Evolutionary conservation across 75 land plant species (phyloP), one percentile per base, ranked within the genome.

Genomic region (Chamaecyparis obtusa): DNA sequence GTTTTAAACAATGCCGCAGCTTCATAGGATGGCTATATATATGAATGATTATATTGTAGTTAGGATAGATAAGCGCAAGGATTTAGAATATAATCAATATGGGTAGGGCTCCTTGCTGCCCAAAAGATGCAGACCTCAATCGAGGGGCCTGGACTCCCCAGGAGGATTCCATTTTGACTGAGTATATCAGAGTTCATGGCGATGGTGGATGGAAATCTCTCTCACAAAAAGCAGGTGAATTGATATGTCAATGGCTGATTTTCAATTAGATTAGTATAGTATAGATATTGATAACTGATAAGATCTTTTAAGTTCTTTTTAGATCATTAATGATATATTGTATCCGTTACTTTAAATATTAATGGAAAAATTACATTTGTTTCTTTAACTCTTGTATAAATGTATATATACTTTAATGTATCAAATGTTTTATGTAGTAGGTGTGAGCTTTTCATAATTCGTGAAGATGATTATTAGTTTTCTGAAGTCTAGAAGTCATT

Each of bases 111-210:
- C 48, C 83, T 41, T 79, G 43, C 82, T 79, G 46, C 24, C 41
- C 82, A 5, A 79, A 79, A 80, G 32, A 80, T 71, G 75, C 75
- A 80, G 48, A 16, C 1, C 49, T 80, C 19, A 92, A 72, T 57
- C 84, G 79, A 57, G 90, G 92, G 11, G 87, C 90, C 51, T 92
- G 92, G 93, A 91, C 89, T 13, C 86, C 80, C 3, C 88, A 91
- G 83, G 93, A 92, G 46, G 92, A 92, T 69, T 79, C 35, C 16
- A 89, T 84, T 55, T 86, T 92, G 13, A 67, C 77, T 33, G 86
- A 92, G n/a, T 91, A 87, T 44, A 85, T 92, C n/a, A 60, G 86
- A 36, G 54, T 86, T 27, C 89, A 91, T 87, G 92, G 93, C 7
- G 78, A 88, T 9, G 88, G 81, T 76, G 86, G 86, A 49, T 92